These are phyloP conservation scores for Pythium sukuiense DNA, from an alignment of 352 stramenopile species.

Conservation along the genomic window DNA sequence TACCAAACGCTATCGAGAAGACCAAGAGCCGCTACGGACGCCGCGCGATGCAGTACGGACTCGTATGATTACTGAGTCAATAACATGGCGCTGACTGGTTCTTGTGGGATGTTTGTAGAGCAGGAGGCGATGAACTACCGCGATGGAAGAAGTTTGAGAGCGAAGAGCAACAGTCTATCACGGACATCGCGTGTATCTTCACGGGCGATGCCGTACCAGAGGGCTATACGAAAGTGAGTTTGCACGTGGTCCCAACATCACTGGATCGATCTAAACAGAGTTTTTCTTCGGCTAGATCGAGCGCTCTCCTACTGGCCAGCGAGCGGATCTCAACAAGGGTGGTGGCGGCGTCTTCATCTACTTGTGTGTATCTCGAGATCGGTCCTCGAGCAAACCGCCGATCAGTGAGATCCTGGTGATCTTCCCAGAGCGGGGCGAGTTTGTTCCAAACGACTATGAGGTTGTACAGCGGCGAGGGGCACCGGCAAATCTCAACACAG, in stretches of 20 bases:
- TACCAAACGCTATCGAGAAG: slow-evolving; percentile 52
- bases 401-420: slow-evolving; percentile 80
- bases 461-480: slow-evolving; percentile 54
- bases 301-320: slow-evolving; percentile 64
- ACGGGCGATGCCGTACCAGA: slow-evolving; percentile 69
- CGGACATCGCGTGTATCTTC: slow-evolving; percentile 76
- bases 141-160: slow-evolving; percentile 54
- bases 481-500: slow-evolving; percentile 76
- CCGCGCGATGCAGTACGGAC: slow-evolving; percentile 32
- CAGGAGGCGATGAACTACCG: slow-evolving; percentile 15
- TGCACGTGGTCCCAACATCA: background rate
- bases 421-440: slow-evolving; percentile 76
- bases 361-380: slow-evolving; percentile 64
- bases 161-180: slow-evolving; percentile 52
- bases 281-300: slow-evolving; percentile 48
- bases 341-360: slow-evolving; percentile 79
- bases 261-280: background rate
- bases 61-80: background rate
- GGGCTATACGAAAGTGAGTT: slow-evolving; percentile 66
- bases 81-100: background rate
- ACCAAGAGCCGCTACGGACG: slow-evolving; percentile 39
- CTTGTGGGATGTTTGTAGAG: slow-evolving; percentile 11
- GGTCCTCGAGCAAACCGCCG: slow-evolving; percentile 42
- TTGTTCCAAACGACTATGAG: slow-evolving; percentile 78
- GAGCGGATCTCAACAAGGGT: slow-evolving; percentile 81